Base-by-base conservation (phyloP, 371 early-diverging fungal species). In the Zancudomyces culisetae region DNA sequence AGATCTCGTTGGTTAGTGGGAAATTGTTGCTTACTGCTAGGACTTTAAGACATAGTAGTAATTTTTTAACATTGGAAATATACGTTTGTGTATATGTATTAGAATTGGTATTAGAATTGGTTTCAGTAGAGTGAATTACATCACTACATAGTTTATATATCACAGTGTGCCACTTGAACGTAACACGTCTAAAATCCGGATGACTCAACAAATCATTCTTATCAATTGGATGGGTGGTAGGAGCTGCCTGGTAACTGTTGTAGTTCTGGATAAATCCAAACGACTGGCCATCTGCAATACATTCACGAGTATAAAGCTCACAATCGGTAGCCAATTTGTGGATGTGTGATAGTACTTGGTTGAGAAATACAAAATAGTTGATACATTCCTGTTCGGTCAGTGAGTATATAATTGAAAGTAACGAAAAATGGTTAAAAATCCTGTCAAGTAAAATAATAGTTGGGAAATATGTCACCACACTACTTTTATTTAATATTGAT, bases 371-470 rank as follows among this genome's bases (percentile, higher is more conserved):
- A 22, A 73, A 83, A 49, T 77, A 82, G 42, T 80, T 77, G 20
- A 78, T 78, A 1, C 84, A 78, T 60, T 89, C 90, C 52, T 74
- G 74, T 59, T 87, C 87, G 0, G 87, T 79, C 4, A 75, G 71
- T 0, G 81, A 60, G 42, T 79, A 73, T 28, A 87, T 39, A 58
- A 28, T 69, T 43, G 69, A 27, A 64, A 76, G 54, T 41, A 70
- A 21, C 55, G 56, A 10, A n/a, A n/a, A n/a, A 39, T 58, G 59
- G 27, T 51, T 45, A 27, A 71, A 62, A 12, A 83, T 63, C 64
- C 69, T 71, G 64, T 90, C 90, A 53, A 81, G 85, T 2, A 88
- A 66, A 1, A 83, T 77, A 23, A 89, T 55, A 10, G 80, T 35
- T 6, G 35, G 35, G 35, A 35, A 35, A 10, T 10, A 35, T 10